phyloP scores from a whole-genome alignment of 2,329 filamentous ascomycete species.

The Cladosporium oxysporum region DNA sequence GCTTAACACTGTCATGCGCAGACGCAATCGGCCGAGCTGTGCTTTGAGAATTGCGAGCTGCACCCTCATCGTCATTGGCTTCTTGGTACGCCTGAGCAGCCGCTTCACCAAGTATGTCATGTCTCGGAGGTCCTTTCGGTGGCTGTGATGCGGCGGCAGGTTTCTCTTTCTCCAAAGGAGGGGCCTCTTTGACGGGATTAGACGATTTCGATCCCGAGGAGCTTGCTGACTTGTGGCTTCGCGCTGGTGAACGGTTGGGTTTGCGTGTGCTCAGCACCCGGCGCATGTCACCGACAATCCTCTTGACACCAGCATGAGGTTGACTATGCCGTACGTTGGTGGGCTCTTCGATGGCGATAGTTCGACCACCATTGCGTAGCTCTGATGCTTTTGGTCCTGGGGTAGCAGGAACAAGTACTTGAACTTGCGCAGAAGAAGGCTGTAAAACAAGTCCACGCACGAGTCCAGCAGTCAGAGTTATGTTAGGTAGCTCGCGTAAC shows the following conservation, averaged over 20 bases:
- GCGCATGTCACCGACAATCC: slow-evolving; percentile 81
- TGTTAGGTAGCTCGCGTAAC: slow-evolving; percentile 53
- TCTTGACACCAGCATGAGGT: slow-evolving; percentile 73
- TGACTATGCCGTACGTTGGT: slow-evolving; percentile 22
- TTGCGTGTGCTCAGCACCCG: slow-evolving; percentile 68
- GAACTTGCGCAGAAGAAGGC: slow-evolving; percentile 78
- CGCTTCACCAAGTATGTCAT: slow-evolving; percentile 68
- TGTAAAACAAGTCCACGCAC: slow-evolving; percentile 84
- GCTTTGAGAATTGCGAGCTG: slow-evolving; percentile 8
- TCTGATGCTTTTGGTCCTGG: slow-evolving; percentile 38
- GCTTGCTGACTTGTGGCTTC: slow-evolving; percentile 27
- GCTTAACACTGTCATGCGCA: slow-evolving; percentile 19
- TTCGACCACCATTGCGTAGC: slow-evolving; percentile 22
- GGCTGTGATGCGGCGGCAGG: slow-evolving; percentile 30
- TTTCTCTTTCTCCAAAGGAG: slow-evolving; percentile 18
- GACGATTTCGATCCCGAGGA: slow-evolving; percentile 59
- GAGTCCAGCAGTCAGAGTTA: slow-evolving; percentile 76
- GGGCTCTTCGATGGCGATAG: slow-evolving; percentile 21
- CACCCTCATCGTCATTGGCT: slow-evolving; percentile 22
- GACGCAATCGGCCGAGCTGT: not conserved
- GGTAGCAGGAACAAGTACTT: slow-evolving; percentile 49
- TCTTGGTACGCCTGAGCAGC: slow-evolving; percentile 33
- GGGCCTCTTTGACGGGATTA: not conserved
- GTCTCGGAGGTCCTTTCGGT: slow-evolving; percentile 30
- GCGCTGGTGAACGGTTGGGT: slow-evolving; percentile 20